Evolutionary conservation across 805 yeast species (phyloP).

Genomic region (Kuraishia hungarica): DNA sequence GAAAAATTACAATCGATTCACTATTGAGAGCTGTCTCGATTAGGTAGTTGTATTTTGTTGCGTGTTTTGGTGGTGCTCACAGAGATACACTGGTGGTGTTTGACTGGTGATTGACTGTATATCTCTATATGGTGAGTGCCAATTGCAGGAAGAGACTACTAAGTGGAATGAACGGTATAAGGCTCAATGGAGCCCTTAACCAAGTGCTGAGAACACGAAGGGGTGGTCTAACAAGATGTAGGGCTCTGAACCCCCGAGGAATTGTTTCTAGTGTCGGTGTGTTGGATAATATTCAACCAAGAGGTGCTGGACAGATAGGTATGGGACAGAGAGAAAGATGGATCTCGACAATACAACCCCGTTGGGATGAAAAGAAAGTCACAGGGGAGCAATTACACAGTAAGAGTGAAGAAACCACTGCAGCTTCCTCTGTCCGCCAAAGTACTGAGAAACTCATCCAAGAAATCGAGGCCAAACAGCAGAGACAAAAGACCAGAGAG

Average conservation of each 20-base stretch:
- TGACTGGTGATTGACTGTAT: too few relatives aligned
- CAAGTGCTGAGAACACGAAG: too few relatives aligned
- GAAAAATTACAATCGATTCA: neutral
- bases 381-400: neutral
- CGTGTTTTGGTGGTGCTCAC: neutral
- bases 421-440: neutral
- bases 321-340: neutral
- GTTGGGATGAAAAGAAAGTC: neutral
- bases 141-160: too few relatives aligned
- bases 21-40: neutral
- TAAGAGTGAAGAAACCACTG: neutral
- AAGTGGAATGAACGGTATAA: too few relatives aligned
- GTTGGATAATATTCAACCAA: neutral
- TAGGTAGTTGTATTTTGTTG: neutral
- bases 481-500: neutral
- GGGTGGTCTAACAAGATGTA: too few relatives aligned
- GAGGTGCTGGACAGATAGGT: too few relatives aligned
- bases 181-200: too few relatives aligned
- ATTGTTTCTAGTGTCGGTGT: neutral
- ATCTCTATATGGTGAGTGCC: too few relatives aligned
- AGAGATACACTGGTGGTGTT: neutral
- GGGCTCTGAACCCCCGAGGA: neutral
- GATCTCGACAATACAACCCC: neutral
- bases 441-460: constrained; percentile 8
- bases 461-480: constrained; percentile 11